A percentile compares a stretch with the other conserved stretches of the same genome.
phyloP scores from a whole-genome alignment of 768 basidiomycete species.

The Flagelloscypha sp. region DNA sequence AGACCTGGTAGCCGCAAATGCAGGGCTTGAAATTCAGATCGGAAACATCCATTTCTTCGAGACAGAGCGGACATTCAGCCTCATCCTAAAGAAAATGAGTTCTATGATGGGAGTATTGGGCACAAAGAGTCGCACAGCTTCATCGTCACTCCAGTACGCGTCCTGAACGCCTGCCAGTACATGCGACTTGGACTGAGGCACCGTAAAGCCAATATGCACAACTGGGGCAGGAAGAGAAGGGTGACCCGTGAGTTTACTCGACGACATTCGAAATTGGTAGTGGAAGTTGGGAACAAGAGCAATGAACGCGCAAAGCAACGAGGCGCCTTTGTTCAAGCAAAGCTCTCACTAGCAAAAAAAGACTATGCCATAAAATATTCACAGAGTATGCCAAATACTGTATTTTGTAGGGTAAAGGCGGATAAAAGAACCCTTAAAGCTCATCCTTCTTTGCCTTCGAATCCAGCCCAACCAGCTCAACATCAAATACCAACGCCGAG shows the following conservation, averaged over 20 bases:
- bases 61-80: constrained; percentile 94
- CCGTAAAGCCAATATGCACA: constrained; percentile 59
- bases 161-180: constrained; percentile 86
- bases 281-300: background rate
- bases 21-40: constrained; percentile 99
- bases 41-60: constrained; percentile 97
- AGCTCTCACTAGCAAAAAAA: too few species aligned
- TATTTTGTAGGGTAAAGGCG: too few species aligned
- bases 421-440: constrained; percentile 33
- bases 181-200: constrained; percentile 76
- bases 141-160: constrained; percentile 96
- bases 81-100: constrained; percentile 61
- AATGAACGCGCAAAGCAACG: too few species aligned
- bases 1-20: constrained; percentile 94
- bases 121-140: constrained; percentile 45
- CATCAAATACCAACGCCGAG: constrained; percentile 78
- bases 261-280: constrained; percentile 29
- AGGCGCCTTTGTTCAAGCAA: too few species aligned
- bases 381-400: too few species aligned
- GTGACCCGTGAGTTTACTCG: constrained; percentile 50
- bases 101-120: constrained; percentile 9
- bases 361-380: too few species aligned
- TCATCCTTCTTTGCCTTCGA: constrained; percentile 40
- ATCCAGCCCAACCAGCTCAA: constrained; percentile 68
- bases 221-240: constrained; percentile 68